Conservation (phyloP, 345 rosid genomes). For the Dovyalis caffra region DNA sequence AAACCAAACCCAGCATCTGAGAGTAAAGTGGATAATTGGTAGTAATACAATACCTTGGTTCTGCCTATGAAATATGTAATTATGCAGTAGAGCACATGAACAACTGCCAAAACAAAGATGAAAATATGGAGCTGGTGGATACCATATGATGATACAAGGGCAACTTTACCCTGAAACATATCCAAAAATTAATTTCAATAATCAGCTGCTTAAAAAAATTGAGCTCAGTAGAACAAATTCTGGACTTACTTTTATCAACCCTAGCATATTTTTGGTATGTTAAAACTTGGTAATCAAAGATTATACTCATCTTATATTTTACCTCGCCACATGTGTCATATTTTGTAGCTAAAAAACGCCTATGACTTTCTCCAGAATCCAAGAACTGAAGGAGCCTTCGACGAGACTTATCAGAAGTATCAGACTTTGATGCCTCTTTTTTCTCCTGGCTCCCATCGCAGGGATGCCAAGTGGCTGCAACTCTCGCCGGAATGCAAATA, state of each 20-base stretch:
- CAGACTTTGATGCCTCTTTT: not conserved
- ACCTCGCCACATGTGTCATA: conserved; percentile 47
- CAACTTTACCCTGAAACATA: conserved; percentile 64
- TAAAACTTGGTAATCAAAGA: not conserved
- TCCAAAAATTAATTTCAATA: not conserved
- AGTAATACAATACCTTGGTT: conserved; percentile 49
- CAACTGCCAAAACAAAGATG: conserved; percentile 72
- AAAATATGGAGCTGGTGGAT: conserved; percentile 90
- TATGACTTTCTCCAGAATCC: conserved; percentile 26
- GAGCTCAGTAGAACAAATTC: not conserved
- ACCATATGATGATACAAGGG: conserved; percentile 74
- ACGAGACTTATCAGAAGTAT: conserved; percentile 17
- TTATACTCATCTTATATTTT: conserved; percentile 9
- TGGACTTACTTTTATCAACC: not conserved
- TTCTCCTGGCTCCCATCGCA: conserved; percentile 24
- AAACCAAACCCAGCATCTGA: not conserved
- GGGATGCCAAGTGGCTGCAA: conserved; percentile 72
- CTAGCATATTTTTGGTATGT: not conserved
- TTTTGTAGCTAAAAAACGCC: conserved; percentile 48
- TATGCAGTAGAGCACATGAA: conserved; percentile 65
- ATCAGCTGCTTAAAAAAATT: not conserved
- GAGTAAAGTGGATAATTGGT: not conserved
- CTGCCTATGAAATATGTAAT: conserved; percentile 59
- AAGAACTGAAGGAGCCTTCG: conserved; percentile 47
- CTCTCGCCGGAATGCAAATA: conserved; percentile 42